Evolutionary conservation across 176 grass and related monocot species (phyloP).

Genomic region (Musa acuminata): DNA sequence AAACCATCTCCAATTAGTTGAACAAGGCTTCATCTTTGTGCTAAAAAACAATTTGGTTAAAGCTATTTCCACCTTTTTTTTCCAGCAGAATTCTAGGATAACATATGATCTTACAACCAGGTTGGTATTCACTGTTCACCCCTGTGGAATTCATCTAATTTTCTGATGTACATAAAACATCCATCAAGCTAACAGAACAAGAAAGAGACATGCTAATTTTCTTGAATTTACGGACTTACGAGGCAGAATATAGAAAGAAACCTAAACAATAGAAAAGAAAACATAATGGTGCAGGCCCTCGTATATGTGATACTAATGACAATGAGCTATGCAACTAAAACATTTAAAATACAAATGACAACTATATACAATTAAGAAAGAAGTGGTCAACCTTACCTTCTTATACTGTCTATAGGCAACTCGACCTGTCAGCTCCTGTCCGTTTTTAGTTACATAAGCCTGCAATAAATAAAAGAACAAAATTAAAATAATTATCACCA

Average conservation of each 20-base stretch:
- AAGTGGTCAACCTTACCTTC: constrained; percentile 28
- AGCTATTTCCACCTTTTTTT: no score
- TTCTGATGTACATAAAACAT: background rate
- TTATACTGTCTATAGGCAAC: constrained; percentile 61
- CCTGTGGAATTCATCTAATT: background rate
- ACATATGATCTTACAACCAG: no score
- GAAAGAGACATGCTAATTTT: background rate
- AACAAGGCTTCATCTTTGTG: no score
- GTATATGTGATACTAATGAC: background rate
- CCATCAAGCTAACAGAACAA: background rate
- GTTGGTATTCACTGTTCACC: background rate
- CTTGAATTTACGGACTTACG: background rate
- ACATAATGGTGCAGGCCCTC: background rate
- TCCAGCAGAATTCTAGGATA: no score
- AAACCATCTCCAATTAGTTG: no score
- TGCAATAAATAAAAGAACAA: constrained; percentile 24
- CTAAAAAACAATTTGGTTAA: no score
- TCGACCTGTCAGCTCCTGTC: constrained; percentile 57
- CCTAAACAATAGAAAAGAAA: background rate
- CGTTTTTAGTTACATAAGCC: constrained; percentile 76
- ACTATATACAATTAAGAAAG: background rate
- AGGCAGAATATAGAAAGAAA: background rate
- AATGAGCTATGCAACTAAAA: constrained; percentile 9
- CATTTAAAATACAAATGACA: constrained; percentile 1
- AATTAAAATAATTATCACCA: constrained; percentile 33